Percentiles rank a stretch among this genome's conserved stretches.
phyloP scores from a whole-genome alignment of 805 yeast genomes.

The Monosporozyma aquatica region DNA sequence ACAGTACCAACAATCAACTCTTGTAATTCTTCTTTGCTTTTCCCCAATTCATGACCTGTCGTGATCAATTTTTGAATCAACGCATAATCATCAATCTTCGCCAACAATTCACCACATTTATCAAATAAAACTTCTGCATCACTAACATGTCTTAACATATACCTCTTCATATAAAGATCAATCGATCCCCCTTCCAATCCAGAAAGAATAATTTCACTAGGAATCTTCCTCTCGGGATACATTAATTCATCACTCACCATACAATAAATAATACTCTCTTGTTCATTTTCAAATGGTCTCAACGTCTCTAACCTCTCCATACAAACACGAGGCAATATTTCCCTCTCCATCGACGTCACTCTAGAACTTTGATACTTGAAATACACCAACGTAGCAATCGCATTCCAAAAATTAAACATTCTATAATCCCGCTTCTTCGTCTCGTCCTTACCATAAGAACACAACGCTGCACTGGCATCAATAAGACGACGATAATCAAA shows the following conservation, averaged over 20 bases:
- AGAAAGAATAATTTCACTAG: constrained; percentile 28
- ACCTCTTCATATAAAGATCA: constrained; percentile 57
- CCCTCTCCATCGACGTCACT: constrained; percentile 37
- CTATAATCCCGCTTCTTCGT: constrained; percentile 22
- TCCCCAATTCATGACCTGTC: constrained; percentile 54
- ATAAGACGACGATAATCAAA: constrained; percentile 46
- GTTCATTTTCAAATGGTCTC: constrained; percentile 47
- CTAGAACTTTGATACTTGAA: constrained; percentile 33
- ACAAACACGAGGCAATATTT: constrained; percentile 53
- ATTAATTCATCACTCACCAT: constrained; percentile 37
- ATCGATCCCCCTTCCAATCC: constrained; percentile 24
- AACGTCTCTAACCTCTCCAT: constrained; percentile 44
- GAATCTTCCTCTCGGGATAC: constrained; percentile 22
- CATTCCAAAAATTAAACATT: constrained; percentile 42
- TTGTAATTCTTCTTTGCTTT: constrained; percentile 34
- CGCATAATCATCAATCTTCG: constrained; percentile 58
- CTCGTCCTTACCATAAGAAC: constrained; percentile 18
- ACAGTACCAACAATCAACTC: constrained; percentile 20
- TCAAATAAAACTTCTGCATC: constrained; percentile 39
- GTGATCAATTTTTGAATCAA: constrained; percentile 27
- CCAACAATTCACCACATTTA: constrained; percentile 39
- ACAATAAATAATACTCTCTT: constrained; percentile 56
- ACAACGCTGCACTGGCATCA: constrained; percentile 38
- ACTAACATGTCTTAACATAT: constrained; percentile 41
- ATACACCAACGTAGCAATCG: constrained; percentile 37